These are phyloP conservation scores for Scortechinia acanthostroma DNA, from an alignment of 2,329 filamentous ascomycete species.

Conservation along the genomic window DNA sequence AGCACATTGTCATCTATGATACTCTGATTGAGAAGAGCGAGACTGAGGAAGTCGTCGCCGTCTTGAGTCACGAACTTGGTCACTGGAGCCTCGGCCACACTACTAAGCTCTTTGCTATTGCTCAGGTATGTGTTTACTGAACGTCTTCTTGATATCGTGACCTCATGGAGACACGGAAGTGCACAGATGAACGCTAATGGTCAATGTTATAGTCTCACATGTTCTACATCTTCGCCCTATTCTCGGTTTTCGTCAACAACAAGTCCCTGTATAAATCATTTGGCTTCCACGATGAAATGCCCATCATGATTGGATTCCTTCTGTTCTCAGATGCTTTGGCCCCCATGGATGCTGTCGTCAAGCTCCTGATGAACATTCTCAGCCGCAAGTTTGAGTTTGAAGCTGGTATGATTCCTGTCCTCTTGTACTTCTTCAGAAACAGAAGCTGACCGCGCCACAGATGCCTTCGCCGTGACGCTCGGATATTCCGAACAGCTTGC, in stretches of 20 bases:
- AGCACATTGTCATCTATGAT: slow-evolving; percentile 99
- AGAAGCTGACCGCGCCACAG: slow-evolving; percentile 22
- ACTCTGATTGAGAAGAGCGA: slow-evolving; percentile 94
- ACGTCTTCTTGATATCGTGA: neutral
- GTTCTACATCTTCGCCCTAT: slow-evolving; percentile 93
- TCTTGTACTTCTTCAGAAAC: slow-evolving; percentile 8
- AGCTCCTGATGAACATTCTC: slow-evolving; percentile 91
- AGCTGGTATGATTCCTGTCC: slow-evolving; percentile 52
- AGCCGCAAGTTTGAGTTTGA: slow-evolving; percentile 94
- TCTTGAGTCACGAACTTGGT: slow-evolving; percentile 89
- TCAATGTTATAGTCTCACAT: slow-evolving; percentile 63
- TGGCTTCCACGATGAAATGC: slow-evolving; percentile 75
- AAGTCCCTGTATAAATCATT: slow-evolving; percentile 82
- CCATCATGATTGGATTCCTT: slow-evolving; percentile 94
- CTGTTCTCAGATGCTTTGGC: slow-evolving; percentile 94
- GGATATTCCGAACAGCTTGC: slow-evolving; percentile 81
- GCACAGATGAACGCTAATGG: slow-evolving; percentile 14
- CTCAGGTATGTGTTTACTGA: slow-evolving; percentile 47
- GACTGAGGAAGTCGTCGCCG: slow-evolving; percentile 84
- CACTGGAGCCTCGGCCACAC: slow-evolving; percentile 97
- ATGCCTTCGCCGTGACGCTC: slow-evolving; percentile 77
- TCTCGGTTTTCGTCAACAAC: slow-evolving; percentile 97
- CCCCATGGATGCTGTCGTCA: slow-evolving; percentile 89
- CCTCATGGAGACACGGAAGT: neutral
- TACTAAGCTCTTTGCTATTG: slow-evolving; percentile 80